Evolutionary conservation across 2,329 filamentous ascomycete species (phyloP).

Genomic region (Penicillium psychrosexuale): DNA sequence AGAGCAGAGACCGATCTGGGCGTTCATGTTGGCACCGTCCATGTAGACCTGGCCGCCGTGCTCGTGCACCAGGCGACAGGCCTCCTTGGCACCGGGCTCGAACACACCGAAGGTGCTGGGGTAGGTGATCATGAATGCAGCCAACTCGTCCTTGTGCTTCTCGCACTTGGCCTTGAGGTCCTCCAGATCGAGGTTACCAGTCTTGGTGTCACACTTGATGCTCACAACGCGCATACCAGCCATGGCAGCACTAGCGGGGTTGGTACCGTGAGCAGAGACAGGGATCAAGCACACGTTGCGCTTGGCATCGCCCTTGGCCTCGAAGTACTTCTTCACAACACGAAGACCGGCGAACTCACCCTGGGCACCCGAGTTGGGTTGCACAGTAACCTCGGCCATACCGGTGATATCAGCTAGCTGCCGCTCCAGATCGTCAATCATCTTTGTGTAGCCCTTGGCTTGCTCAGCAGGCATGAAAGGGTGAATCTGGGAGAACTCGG

Average conservation of each 20-base stretch:
- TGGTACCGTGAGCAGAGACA: conserved; percentile 92
- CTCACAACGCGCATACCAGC: conserved; percentile 90
- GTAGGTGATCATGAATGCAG: conserved; percentile 95
- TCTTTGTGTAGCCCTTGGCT: conserved; percentile 63
- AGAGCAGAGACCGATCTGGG: conserved; percentile 91
- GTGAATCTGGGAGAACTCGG: conserved; percentile 74
- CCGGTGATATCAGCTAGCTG: conserved; percentile 82
- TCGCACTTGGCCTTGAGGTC: conserved; percentile 87
- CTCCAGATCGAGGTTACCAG: conserved; percentile 82
- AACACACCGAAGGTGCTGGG: conserved; percentile 94
- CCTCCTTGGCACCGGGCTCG: conserved; percentile 82
- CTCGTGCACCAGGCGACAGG: conserved; percentile 79
- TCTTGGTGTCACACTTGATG: conserved; percentile 82
- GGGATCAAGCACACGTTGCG: conserved; percentile 93
- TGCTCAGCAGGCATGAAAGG: conserved; percentile 68
- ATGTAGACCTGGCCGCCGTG: conserved; percentile 95
- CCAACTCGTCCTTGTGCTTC: conserved; percentile 80
- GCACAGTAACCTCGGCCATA: conserved; percentile 83
- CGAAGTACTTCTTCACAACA: conserved; percentile 80
- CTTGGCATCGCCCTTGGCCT: conserved; percentile 60
- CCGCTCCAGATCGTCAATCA: conserved; percentile 69
- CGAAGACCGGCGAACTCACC: conserved; percentile 90
- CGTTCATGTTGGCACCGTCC: conserved; percentile 99
- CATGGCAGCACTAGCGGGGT: conserved; percentile 93
- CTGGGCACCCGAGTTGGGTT: conserved; percentile 94